Conservation (phyloP, 2,329 filamentous ascomycete genomes). For the Colletotrichum scovillei region DNA sequence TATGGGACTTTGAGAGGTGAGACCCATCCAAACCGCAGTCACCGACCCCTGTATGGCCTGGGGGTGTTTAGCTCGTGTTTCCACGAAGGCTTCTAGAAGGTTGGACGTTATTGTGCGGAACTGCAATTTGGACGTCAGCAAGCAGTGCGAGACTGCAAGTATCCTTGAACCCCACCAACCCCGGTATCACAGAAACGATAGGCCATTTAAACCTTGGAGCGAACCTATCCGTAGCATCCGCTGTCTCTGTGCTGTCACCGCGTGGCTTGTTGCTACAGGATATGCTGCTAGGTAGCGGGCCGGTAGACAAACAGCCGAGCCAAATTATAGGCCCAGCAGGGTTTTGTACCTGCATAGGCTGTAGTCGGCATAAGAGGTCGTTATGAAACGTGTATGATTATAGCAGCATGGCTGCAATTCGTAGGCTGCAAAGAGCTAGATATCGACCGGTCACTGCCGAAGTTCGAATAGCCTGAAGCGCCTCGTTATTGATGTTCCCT, state of each 20-base stretch:
- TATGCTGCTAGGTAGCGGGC: neutral
- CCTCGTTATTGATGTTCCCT: neutral
- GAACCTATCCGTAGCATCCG: neutral
- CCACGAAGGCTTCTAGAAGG: conserved; percentile 32
- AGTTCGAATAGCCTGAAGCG: neutral
- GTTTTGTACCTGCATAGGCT: neutral
- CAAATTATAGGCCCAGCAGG: neutral
- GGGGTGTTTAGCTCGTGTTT: conserved; percentile 2
- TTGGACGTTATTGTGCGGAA: neutral
- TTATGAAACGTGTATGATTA: neutral
- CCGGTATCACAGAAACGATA: neutral
- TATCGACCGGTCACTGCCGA: neutral
- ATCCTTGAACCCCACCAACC: neutral
- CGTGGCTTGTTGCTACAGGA: neutral
- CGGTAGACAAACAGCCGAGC: neutral
- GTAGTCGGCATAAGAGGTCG: neutral
- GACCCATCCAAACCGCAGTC: neutral
- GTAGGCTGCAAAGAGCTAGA: conserved; percentile 7
- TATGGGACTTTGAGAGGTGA: neutral
- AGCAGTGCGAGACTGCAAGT: conserved; percentile 1
- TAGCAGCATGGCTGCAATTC: neutral
- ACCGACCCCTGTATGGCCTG: neutral
- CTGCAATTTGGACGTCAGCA: neutral
- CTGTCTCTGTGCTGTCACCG: neutral
- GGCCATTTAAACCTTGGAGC: neutral